Base-by-base conservation (phyloP, 192 early-diverging fungal genomes). In the Phlyctochytrium bullatum region DNA sequence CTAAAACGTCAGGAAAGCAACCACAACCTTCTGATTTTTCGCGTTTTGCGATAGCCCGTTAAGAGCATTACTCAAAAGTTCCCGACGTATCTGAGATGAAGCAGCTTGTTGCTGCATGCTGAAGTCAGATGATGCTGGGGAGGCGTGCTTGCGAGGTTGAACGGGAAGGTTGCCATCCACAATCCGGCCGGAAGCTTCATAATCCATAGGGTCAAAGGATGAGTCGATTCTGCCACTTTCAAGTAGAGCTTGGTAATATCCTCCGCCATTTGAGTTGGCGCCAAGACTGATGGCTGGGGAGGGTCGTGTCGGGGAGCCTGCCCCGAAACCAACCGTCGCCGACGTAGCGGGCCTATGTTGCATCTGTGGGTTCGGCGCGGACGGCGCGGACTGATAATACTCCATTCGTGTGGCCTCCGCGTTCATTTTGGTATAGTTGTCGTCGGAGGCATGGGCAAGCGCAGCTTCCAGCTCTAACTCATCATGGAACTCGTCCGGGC, bases 141-240 rank as follows among this genome's bases (percentile, higher is more conserved):
- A 6, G 20, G 40, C 40, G 20, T 58, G 57, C 23, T 58, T 24
- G 10, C 25, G 6, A 28, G 57, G 25, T 14, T 58, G 57, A 16
- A 14, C 57, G 10, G 57, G 30, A 6, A 29, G 4, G 33, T 10
- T 31, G 17, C 24, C 20, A 59, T 34, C 59, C 3, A 4, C 10
- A 24, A 3, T 3, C 17, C 28, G 6, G 14, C 34, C 17, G 28
- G 10, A 0, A 16, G 65, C 23, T 50, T 52, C 36, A 34, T 58
- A 28, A 23, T 23, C 23, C 16, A 59, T 16, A 23, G 56, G 59
- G 59, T 58, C 67, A 40, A 61, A 68, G 51, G 28, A 54, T 33
- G 14, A 28, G 51, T 29, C 57, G 28, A 0, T 64, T 20, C 40
- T 47, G 10, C 40, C 40, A 47, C 40, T 47, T 20, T 47, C 40